These are phyloP conservation scores for Fomitopsis palustris DNA, from an alignment of 1,284 basidiomycete species.

Conservation along the genomic window DNA sequence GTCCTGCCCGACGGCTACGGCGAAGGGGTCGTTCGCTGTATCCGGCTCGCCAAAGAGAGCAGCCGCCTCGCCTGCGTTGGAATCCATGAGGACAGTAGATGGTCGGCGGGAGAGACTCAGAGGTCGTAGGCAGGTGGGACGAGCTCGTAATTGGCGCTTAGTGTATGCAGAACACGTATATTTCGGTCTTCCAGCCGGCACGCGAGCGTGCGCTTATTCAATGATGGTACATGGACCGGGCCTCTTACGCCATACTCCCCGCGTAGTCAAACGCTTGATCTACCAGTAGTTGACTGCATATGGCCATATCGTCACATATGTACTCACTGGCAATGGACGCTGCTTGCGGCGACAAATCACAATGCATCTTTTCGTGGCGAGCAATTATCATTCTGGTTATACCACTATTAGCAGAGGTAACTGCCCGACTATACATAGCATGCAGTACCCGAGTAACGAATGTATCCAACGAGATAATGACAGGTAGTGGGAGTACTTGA, in stretches of 20 bases:
- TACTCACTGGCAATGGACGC: no score
- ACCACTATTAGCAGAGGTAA: slow-evolving; percentile 1
- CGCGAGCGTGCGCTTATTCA: background rate
- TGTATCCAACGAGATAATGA: background rate
- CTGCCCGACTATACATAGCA: slow-evolving; percentile 1
- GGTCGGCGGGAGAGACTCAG: background rate
- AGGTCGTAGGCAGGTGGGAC: background rate
- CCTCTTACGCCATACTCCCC: background rate
- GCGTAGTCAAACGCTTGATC: no score
- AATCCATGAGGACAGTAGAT: background rate
- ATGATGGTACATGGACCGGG: background rate
- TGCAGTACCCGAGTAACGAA: background rate
- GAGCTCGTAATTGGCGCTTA: slow-evolving; percentile 4
- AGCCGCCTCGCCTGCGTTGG: slow-evolving; percentile 64
- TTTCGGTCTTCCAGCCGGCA: background rate
- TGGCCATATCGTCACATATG: no score
- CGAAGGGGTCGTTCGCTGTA: slow-evolving; percentile 60
- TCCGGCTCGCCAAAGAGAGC: slow-evolving; percentile 69
- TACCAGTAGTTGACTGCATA: no score
- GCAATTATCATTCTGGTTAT: background rate
- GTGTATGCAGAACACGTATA: slow-evolving; percentile 1
- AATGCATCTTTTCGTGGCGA: background rate
- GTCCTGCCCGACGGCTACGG: slow-evolving; percentile 45
- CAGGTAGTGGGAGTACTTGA: slow-evolving; percentile 19
- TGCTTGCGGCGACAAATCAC: background rate